Evolutionary conservation across 2,329 filamentous ascomycete species (phyloP).

Genomic region (Amylocarpus encephaloides): DNA sequence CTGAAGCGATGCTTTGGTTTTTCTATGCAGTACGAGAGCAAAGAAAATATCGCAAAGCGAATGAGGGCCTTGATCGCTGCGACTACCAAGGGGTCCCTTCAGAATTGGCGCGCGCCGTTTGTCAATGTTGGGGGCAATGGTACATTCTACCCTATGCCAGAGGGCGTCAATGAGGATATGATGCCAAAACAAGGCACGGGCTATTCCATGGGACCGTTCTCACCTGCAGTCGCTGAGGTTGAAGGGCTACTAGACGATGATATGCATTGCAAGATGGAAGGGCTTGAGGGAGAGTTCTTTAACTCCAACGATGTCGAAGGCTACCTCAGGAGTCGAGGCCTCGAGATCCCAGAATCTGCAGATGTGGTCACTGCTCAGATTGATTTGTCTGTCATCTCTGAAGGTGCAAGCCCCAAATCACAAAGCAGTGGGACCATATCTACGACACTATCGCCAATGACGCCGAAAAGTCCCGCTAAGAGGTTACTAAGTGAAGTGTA

Average conservation of each 20-base stretch:
- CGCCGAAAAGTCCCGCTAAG: constrained; percentile 19
- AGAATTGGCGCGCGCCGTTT: constrained; percentile 55
- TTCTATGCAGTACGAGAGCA: constrained; percentile 54
- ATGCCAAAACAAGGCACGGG: constrained; percentile 30
- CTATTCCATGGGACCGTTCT: constrained; percentile 45
- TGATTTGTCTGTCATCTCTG: constrained; percentile 28
- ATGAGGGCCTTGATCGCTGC: constrained; percentile 26
- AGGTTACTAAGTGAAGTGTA: constrained; percentile 1
- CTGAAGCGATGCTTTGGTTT: constrained; percentile 62
- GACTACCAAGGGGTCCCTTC: constrained; percentile 40
- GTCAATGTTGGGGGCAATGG: constrained; percentile 62
- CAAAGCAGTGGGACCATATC: constrained; percentile 12
- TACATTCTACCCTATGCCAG: constrained; percentile 49
- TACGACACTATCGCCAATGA: constrained; percentile 15
- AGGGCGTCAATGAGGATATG: constrained; percentile 23
- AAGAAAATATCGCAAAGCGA: constrained; percentile 41
- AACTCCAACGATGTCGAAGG: constrained; percentile 71
- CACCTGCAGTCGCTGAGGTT: constrained; percentile 34
- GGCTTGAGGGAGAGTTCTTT: constrained; percentile 69
- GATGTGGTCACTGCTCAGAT: constrained; percentile 57
- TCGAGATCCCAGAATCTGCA: constrained; percentile 53
- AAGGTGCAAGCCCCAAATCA: constrained; percentile 10
- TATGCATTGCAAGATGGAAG: constrained; percentile 49
- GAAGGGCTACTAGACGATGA: constrained; percentile 40
- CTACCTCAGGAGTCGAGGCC: constrained; percentile 59